These are phyloP conservation scores for Teratosphaeria gauchensis DNA, from an alignment of 2,329 filamentous ascomycete genomes.

Conservation along the genomic window DNA sequence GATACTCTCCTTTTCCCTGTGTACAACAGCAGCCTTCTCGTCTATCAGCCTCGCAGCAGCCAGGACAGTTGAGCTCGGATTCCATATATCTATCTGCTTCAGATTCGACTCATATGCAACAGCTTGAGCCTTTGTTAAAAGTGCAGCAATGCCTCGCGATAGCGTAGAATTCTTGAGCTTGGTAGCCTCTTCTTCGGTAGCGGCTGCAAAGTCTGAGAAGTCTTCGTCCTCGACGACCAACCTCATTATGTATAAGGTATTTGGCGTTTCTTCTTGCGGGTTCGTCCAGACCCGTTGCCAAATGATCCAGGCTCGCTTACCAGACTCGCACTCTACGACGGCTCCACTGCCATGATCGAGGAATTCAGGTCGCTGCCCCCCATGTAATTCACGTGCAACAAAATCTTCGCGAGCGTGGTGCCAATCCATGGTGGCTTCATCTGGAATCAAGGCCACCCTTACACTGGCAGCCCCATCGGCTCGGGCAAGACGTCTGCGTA, in stretches of 20 bases:
- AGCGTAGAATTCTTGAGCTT: conserved; percentile 9
- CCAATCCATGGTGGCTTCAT: conserved; percentile 61
- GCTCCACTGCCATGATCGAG: conserved; percentile 53
- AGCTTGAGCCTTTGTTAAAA: conserved; percentile 57
- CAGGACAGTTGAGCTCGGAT: conserved; percentile 50
- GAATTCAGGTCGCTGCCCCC: conserved; percentile 18
- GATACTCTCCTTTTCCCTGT: conserved; percentile 58
- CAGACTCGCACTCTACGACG: conserved; percentile 43
- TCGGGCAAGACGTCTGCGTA: conserved; percentile 44
- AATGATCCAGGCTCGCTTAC: conserved; percentile 56
- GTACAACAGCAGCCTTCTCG: conserved; percentile 39
- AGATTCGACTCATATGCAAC: conserved; percentile 66
- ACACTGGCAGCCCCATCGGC: conserved; percentile 23
- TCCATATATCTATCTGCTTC: conserved; percentile 70
- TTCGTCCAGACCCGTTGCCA: conserved; percentile 60
- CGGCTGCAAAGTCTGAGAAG: conserved; percentile 13
- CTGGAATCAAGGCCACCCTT: conserved; percentile 58
- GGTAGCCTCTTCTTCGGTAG: conserved; percentile 12
- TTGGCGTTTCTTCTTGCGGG: conserved; percentile 46
- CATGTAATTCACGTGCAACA: conserved; percentile 55
- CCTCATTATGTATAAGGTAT: conserved; percentile 60
- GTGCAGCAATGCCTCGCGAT: conserved; percentile 47
- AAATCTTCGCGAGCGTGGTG: conserved; percentile 75
- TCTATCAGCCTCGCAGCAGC: conserved; percentile 38
- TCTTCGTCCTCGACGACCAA: conserved; percentile 52